Percentiles rank a stretch among this genome's conserved stretches.
These are phyloP conservation scores for Alternaria longipes DNA, from an alignment of 2,329 filamentous ascomycete species.

Conservation along the genomic window DNA sequence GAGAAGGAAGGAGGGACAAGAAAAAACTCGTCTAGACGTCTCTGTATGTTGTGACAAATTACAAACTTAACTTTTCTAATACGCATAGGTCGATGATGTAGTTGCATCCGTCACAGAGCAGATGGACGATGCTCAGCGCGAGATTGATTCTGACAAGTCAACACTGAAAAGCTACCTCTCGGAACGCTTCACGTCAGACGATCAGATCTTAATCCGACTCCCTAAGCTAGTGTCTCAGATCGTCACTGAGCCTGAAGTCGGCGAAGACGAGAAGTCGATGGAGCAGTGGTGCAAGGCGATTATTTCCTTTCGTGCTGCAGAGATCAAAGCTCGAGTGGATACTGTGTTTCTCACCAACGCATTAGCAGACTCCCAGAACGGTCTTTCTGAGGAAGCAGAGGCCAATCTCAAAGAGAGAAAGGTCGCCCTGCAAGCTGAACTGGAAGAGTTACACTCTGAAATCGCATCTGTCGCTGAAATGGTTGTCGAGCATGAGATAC, in stretches of 20 bases:
- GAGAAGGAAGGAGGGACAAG: conserved; percentile 49
- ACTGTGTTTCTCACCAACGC: conserved; percentile 61
- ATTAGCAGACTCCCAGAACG: conserved; percentile 10
- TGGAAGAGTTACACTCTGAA: conserved; percentile 75
- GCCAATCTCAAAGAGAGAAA: conserved; percentile 62
- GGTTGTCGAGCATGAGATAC: conserved; percentile 73
- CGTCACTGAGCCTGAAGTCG: conserved; percentile 57
- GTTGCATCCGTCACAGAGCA: conserved; percentile 42
- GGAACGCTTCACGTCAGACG: conserved; percentile 66
- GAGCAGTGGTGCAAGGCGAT: conserved; percentile 63
- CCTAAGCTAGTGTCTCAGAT: conserved; percentile 73
- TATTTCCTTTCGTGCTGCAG: conserved; percentile 51
- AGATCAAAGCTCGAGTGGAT: conserved; percentile 59
- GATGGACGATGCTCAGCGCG: conserved; percentile 57
- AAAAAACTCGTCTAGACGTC: conserved; percentile 55
- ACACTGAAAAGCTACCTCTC: conserved; percentile 61
- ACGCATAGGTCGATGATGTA: conserved; percentile 41
- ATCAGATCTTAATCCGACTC: conserved; percentile 70
- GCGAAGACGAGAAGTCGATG: conserved; percentile 63
- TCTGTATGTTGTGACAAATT: conserved; percentile 30
- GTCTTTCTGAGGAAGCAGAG: conserved; percentile 22
- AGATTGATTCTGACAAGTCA: conserved; percentile 57
- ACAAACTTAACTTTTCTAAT: neutral
- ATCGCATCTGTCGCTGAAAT: conserved; percentile 75
- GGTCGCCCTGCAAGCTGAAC: conserved; percentile 67